Evolutionary conservation across 306 rosid genomes (phyloP).

Genomic region (Cercis canadensis): DNA sequence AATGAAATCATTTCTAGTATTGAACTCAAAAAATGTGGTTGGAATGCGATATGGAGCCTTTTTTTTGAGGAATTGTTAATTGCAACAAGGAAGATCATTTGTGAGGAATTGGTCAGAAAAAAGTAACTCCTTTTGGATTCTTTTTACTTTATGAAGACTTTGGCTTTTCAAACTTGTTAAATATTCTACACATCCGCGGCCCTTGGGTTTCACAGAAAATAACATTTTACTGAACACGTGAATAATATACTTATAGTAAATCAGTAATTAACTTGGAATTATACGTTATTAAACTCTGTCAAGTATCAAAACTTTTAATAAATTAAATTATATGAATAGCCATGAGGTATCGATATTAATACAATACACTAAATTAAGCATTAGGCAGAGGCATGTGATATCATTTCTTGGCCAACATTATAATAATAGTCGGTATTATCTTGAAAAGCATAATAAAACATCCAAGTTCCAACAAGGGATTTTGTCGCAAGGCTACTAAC

Average conservation of each 20-base stretch:
- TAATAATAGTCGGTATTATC: constrained; percentile 6
- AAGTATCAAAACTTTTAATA: neutral
- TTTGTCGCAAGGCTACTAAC: constrained; percentile 4
- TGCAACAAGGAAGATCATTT: neutral
- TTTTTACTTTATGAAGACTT: neutral
- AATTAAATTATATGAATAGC: too few relatives aligned
- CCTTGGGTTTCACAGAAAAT: too few relatives aligned
- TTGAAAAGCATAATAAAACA: neutral
- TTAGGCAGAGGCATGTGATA: constrained; percentile 27
- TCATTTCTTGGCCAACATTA: constrained; percentile 2
- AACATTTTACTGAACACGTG: constrained; percentile 26
- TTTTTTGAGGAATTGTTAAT: neutral
- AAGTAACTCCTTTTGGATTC: constrained; percentile 1
- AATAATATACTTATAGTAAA: neutral
- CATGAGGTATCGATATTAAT: too few relatives aligned
- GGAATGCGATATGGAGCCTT: constrained; percentile 35
- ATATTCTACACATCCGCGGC: too few relatives aligned
- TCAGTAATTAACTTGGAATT: constrained; percentile 15
- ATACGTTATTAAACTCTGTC: constrained; percentile 22
- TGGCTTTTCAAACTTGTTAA: too few relatives aligned
- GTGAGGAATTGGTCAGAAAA: constrained; percentile 32
- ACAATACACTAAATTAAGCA: neutral
- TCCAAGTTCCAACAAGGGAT: neutral
- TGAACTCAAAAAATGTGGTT: constrained; percentile 6
- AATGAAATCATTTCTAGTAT: neutral